phyloP scores from a whole-genome alignment of 352 stramenopile species.

The Globisporangium alternatum region DNA sequence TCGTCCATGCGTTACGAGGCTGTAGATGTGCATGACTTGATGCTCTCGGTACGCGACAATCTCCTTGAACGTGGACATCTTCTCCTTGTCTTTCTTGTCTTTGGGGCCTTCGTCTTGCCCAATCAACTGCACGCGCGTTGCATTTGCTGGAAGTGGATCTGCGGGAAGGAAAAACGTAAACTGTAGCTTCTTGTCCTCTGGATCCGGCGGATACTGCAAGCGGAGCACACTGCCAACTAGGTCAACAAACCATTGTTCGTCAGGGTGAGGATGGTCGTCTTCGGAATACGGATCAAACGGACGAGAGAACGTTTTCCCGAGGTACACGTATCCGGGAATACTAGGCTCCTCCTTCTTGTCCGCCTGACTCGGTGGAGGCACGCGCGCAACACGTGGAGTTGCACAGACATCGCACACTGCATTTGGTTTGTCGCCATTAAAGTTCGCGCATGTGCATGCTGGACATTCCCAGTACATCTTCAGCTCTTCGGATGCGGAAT shows the following conservation, averaged over 20 bases:
- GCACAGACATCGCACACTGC: conserved; percentile 78
- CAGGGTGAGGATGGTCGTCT: conserved; percentile 55
- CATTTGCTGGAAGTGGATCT: conserved; percentile 40
- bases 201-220: conserved; percentile 68
- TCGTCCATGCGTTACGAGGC: conserved; percentile 95
- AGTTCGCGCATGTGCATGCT: conserved; percentile 83
- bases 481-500: conserved; percentile 37
- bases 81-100: conserved; percentile 73
- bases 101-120: conserved; percentile 66
- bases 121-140: conserved; percentile 53
- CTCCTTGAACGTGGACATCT: conserved; percentile 95
- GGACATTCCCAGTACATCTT: conserved; percentile 90
- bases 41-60: conserved; percentile 92
- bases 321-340: conserved; percentile 54
- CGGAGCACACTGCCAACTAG: conserved; percentile 57
- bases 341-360: conserved; percentile 25
- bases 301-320: conserved; percentile 59
- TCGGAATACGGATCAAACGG: conserved; percentile 81
- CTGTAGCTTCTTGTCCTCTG: conserved; percentile 78
- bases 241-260: conserved; percentile 76
- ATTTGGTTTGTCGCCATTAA: conserved; percentile 80
- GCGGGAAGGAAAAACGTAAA: conserved; percentile 72
- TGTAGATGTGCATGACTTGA: conserved; percentile 95
- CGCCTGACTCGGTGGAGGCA: conserved; percentile 19
- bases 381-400: conserved; percentile 36